Percentiles rank a stretch among this genome's conserved stretches.
Conservation (phyloP, 306 rosid genomes). For the Cucurbita moschata region DNA sequence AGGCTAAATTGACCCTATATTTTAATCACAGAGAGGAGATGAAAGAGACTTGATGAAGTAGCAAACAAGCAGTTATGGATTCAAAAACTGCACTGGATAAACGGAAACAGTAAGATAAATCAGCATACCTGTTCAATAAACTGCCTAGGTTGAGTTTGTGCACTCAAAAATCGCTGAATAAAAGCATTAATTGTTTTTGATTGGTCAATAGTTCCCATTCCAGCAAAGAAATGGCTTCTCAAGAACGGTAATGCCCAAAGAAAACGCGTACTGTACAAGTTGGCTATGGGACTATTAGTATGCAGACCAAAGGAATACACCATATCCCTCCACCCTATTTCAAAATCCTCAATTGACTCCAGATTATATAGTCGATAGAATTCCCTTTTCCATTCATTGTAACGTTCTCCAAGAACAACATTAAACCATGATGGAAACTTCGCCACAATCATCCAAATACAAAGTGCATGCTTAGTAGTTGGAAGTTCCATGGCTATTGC, state of each 20-base stretch:
- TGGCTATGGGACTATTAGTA: slow-evolving; percentile 65
- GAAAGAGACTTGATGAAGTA: neutral
- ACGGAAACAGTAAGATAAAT: neutral
- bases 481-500: slow-evolving; percentile 70
- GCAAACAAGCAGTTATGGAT: neutral
- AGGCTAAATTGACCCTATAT: neutral
- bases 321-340: slow-evolving; percentile 87
- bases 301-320: slow-evolving; percentile 78
- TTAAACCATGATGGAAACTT: slow-evolving; percentile 98
- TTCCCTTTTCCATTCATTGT: slow-evolving; percentile 91
- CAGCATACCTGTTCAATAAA: slow-evolving; percentile 71
- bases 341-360: slow-evolving; percentile 81
- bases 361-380: slow-evolving; percentile 70
- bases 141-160: slow-evolving; percentile 85
- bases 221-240: slow-evolving; percentile 89
- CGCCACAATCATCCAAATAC: slow-evolving; percentile 97
- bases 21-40: neutral
- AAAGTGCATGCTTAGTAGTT: slow-evolving; percentile 66
- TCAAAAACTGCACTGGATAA: neutral
- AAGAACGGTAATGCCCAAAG: slow-evolving; percentile 89
- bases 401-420: slow-evolving; percentile 89
- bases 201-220: slow-evolving; percentile 79
- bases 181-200: slow-evolving; percentile 86
- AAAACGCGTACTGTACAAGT: slow-evolving; percentile 55
- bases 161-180: slow-evolving; percentile 87